Evolutionary conservation across 148 eudicot genomes (phyloP).

Genomic region (Camellia granthamiana): DNA sequence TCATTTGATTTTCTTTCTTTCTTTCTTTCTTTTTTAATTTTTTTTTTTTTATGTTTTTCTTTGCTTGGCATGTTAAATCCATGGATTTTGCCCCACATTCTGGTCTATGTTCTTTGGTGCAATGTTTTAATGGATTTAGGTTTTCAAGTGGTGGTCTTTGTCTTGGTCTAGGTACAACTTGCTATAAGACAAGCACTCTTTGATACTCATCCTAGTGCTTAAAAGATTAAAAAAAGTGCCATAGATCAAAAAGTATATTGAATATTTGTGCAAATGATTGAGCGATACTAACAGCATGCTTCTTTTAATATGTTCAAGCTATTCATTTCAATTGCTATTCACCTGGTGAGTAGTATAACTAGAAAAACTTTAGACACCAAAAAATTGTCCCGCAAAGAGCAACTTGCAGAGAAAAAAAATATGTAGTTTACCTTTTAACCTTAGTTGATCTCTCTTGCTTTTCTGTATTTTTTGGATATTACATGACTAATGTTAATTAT

Average conservation of each 20-base stretch:
- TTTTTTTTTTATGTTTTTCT: neutral
- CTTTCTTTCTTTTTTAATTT: neutral
- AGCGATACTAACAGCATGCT: neutral
- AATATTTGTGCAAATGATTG: neutral
- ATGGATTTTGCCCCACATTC: neutral
- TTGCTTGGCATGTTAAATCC: neutral
- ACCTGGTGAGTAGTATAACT: neutral
- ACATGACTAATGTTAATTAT: neutral
- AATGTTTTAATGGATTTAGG: neutral
- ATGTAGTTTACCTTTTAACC: constrained; percentile 3
- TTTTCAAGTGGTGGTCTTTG: neutral
- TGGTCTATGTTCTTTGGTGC: neutral
- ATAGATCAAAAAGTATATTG: neutral
- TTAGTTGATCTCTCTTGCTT: neutral
- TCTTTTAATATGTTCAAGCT: neutral
- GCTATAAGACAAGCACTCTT: neutral
- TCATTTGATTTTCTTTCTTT: neutral
- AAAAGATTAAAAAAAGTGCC: neutral
- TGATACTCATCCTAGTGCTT: neutral
- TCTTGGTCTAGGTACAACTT: neutral
- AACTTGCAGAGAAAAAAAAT: neutral
- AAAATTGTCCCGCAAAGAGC: no score
- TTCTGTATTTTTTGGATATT: neutral
- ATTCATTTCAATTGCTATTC: neutral
- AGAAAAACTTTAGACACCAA: neutral